Evolutionary conservation across 2,329 filamentous ascomycete species (phyloP), one percentile per base, ranked within the genome.

Genomic region (Colletotrichum eremochloae): DNA sequence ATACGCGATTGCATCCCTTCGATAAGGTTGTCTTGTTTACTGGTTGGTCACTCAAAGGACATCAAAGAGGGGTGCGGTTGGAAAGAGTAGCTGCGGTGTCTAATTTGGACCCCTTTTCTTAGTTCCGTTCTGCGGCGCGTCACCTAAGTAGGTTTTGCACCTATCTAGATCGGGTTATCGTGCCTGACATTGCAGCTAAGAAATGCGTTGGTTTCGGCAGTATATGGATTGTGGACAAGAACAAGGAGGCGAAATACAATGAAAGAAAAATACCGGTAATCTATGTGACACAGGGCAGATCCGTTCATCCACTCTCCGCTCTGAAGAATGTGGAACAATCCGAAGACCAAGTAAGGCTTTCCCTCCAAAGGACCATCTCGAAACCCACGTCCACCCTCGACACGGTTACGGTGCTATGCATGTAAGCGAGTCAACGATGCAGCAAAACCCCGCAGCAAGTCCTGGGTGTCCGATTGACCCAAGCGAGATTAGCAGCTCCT

Each of bases 1-100:
- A 31, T 2, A 7, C 36, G 40, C 53, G 46, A 48, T 58, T 50
- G 40, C 36, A 48, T 67, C 40, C 9, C 52, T 24, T 33, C 38
- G 52, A 67, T 72, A 68, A 68, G 69, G 69, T 72, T 68, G 69
- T 69, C 65, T 62, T n/a, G 38, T 62, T 69, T 55, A 63, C 31
- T 63, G 50, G 40, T 42, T 63, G 58, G 40, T 48, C 50, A 29
- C 52, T 42, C 29, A 46, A 61, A 40, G 12, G 36, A 18, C 18
- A 7, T 46, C 44, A 24, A 24, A n/a, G 14, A 24, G n/a, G 24
- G 38, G 53, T 38, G 29, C 8, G 12, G 14, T n/a, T n/a, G 31
- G 55, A 38, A 36, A 36, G 53, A 4, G 12, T 57, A 42, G 31
- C 20, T n/a, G 55, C 29, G 31, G 53, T 36, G 33, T 24, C 53